phyloP scores from a whole-genome alignment of 495 filamentous ascomycete genomes.

The Mycothermus thermophilus region DNA sequence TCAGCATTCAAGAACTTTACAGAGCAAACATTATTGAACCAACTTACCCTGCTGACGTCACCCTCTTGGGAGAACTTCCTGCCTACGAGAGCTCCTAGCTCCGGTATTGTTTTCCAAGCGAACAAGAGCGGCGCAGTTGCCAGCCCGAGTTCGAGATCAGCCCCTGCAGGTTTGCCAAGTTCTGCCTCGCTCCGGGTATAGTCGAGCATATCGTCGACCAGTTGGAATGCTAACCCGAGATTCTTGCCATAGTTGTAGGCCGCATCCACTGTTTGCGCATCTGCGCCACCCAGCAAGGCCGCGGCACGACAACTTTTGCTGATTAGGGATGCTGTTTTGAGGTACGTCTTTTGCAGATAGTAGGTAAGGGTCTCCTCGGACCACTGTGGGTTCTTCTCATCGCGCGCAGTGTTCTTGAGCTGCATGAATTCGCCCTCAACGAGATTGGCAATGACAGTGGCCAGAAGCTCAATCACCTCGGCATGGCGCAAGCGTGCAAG shows the following conservation, averaged over 20 bases:
- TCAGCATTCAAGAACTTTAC: no score
- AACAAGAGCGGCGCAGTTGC: slow-evolving; percentile 93
- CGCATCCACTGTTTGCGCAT: slow-evolving; percentile 70
- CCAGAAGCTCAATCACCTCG: slow-evolving; percentile 86
- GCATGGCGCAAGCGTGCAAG: slow-evolving; percentile 79
- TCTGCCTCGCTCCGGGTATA: slow-evolving; percentile 76
- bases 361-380: slow-evolving; percentile 79
- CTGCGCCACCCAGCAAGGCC: slow-evolving; percentile 66
- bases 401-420: slow-evolving; percentile 83
- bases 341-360: slow-evolving; percentile 97
- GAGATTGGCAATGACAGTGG: slow-evolving; percentile 91
- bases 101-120: slow-evolving; percentile 81
- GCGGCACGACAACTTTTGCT: slow-evolving; percentile 88
- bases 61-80: slow-evolving; percentile 76
- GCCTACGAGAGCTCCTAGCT: slow-evolving; percentile 77
- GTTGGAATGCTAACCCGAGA: slow-evolving; percentile 84
- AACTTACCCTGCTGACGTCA: slow-evolving; percentile 65
- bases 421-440: slow-evolving; percentile 99
- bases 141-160: slow-evolving; percentile 83
- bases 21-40: no score
- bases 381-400: slow-evolving; percentile 69
- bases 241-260: slow-evolving; percentile 88
- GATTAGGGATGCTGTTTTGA: slow-evolving; percentile 91
- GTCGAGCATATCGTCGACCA: slow-evolving; percentile 98
- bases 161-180: slow-evolving; percentile 87